Evolutionary conservation across 2,329 filamentous ascomycete species (phyloP).

Genomic region (Helotiales sp.): DNA sequence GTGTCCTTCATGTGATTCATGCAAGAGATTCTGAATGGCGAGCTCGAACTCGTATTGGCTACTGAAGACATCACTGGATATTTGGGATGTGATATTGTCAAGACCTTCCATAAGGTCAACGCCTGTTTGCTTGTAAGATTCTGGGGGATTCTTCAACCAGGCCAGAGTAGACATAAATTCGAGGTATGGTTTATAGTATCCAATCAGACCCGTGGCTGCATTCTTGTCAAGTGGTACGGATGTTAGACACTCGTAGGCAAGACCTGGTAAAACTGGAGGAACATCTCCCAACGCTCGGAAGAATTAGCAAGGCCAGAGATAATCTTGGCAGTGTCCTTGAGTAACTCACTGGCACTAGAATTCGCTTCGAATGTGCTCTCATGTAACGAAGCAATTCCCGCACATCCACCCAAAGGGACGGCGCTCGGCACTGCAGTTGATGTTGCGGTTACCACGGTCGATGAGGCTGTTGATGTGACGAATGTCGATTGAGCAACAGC

Average conservation of each 20-base stretch:
- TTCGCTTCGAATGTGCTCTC: neutral
- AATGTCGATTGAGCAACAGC: neutral
- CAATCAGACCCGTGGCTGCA: neutral
- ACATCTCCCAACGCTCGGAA: neutral
- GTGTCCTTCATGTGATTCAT: conserved; percentile 55
- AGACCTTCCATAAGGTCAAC: conserved; percentile 30
- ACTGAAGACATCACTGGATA: conserved; percentile 19
- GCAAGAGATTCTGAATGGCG: conserved; percentile 53
- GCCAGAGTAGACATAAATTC: conserved; percentile 27
- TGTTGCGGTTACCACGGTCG: neutral
- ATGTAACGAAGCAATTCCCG: neutral
- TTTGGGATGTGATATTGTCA: conserved; percentile 20
- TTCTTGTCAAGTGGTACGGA: conserved; percentile 5
- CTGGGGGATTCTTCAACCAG: conserved; percentile 35
- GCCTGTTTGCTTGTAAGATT: conserved; percentile 19
- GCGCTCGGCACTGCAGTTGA: neutral
- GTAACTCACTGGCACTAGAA: neutral
- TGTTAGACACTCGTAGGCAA: neutral
- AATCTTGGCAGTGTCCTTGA: neutral
- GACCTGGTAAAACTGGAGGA: neutral
- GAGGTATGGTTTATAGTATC: conserved; percentile 7
- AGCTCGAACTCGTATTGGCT: conserved; percentile 32
- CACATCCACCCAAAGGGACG: neutral
- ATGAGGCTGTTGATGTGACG: neutral
- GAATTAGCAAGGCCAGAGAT: neutral